A percentile compares a stretch with the other conserved stretches of the same genome.
These are phyloP conservation scores for Collariella sp. DNA, from an alignment of 495 filamentous ascomycete genomes.

Conservation along the genomic window DNA sequence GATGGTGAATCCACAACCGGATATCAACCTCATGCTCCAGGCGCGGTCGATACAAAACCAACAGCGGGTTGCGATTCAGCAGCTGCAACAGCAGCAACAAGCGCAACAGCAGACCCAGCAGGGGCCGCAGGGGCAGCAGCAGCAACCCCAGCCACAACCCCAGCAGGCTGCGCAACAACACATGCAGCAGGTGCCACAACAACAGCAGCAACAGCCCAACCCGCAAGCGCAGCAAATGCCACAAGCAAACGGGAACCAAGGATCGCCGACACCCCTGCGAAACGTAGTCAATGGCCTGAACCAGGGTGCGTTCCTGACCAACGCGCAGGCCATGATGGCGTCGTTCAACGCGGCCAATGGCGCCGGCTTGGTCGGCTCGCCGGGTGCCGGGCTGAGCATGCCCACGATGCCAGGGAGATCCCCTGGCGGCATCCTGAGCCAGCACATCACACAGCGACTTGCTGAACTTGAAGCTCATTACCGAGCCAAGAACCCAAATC, in stretches of 20 bases:
- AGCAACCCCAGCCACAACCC: conserved; percentile 28
- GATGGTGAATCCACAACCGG: conserved; percentile 56
- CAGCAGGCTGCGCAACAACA: conserved; percentile 26
- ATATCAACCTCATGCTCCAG: conserved; percentile 46
- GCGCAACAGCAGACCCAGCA: conserved; percentile 24
- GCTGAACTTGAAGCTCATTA: conserved; percentile 29
- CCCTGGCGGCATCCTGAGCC: conserved; percentile 23
- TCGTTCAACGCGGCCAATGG: conserved; percentile 32
- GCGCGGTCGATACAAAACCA: conserved; percentile 56
- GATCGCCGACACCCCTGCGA: conserved; percentile 34
- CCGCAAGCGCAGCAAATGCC: conserved; percentile 26
- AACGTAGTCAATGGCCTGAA: conserved; percentile 48
- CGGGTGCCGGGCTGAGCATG: conserved; percentile 31
- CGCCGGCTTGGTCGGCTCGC: conserved; percentile 33
- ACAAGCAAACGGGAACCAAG: conserved; percentile 29
- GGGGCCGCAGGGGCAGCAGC: conserved; percentile 21
- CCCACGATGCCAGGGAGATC: conserved; percentile 30
- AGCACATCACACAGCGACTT: conserved; percentile 25
- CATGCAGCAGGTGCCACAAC: conserved; percentile 24
- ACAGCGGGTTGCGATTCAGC: conserved; percentile 58
- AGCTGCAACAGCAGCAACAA: conserved; percentile 41
- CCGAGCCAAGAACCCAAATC: conserved; percentile 43
- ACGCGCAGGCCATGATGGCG: conserved; percentile 40
- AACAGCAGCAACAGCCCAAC: conserved; percentile 33
- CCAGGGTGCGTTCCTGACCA: conserved; percentile 36